Conservation (phyloP, 176 grass and related monocot species). For the Saccharum officinarum region DNA sequence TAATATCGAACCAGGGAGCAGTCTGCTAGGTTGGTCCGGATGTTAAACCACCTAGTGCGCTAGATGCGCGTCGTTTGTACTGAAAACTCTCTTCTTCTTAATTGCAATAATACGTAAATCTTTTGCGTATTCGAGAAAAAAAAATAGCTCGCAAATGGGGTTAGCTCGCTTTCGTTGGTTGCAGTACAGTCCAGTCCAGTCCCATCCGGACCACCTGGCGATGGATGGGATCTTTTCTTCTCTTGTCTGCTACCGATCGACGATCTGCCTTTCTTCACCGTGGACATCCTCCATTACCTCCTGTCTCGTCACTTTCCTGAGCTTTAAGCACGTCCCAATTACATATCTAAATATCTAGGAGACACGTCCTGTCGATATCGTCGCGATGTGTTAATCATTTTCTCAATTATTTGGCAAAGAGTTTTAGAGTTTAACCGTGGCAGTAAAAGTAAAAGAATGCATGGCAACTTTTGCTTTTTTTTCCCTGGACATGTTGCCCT, state of each 20-base stretch:
- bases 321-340: background rate
- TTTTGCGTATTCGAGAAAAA: too few species aligned
- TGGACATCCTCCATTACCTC: conserved; percentile 14
- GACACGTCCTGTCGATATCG: background rate
- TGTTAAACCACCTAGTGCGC: too few species aligned
- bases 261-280: background rate
- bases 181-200: background rate
- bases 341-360: background rate
- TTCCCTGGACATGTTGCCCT: background rate
- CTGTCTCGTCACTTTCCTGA: conserved; percentile 2
- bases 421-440: background rate
- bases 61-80: too few species aligned
- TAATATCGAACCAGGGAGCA: too few species aligned
- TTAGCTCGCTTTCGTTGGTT: background rate
- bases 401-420: background rate
- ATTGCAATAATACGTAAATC: too few species aligned
- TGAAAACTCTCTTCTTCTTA: too few species aligned
- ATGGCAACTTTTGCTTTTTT: background rate
- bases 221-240: background rate
- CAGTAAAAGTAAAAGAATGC: background rate
- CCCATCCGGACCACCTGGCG: conserved; percentile 4
- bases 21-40: too few species aligned
- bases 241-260: background rate
- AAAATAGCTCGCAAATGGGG: background rate
- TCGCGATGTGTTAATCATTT: background rate